phyloP scores from a whole-genome alignment of 345 rosid species.

The Lumnitzera littorea region DNA sequence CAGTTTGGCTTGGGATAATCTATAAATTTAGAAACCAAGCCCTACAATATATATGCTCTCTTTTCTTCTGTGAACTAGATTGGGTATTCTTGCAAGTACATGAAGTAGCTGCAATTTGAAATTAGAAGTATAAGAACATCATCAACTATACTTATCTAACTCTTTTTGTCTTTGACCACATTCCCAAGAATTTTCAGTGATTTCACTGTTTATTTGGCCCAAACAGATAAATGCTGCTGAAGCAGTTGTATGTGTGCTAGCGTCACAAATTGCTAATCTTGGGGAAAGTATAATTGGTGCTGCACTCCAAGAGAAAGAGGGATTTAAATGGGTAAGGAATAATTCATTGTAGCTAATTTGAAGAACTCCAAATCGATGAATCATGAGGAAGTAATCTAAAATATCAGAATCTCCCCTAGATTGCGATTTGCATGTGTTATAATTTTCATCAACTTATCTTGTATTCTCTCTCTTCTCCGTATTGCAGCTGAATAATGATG shows the following conservation, averaged over 20 bases:
- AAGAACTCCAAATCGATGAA: not conserved
- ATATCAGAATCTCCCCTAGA: too few species aligned
- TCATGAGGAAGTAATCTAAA: not conserved
- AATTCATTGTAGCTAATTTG: not conserved
- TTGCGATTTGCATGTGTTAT: not conserved
- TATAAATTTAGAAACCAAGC: not conserved
- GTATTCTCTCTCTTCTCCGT: slow-evolving; percentile 7
- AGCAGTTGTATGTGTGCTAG: slow-evolving; percentile 70
- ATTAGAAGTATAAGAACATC: too few species aligned
- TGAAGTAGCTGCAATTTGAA: too few species aligned
- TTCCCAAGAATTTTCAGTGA: not conserved
- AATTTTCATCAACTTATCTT: not conserved
- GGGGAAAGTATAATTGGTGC: slow-evolving; percentile 97
- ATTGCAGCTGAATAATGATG: slow-evolving; percentile 91
- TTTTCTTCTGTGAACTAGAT: too few species aligned
- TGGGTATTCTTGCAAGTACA: too few species aligned
- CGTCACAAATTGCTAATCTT: slow-evolving; percentile 90
- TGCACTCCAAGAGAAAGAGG: slow-evolving; percentile 75
- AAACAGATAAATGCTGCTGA: slow-evolving; percentile 59
- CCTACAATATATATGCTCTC: too few species aligned
- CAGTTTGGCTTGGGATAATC: not conserved
- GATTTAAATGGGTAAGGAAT: slow-evolving; percentile 70
- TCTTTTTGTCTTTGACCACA: slow-evolving; percentile 4
- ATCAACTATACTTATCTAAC: not conserved
- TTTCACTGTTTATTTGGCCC: slow-evolving; percentile 2